Evolutionary conservation across 352 stramenopile genomes (phyloP).

Genomic region (Phytophthora sansomeana): DNA sequence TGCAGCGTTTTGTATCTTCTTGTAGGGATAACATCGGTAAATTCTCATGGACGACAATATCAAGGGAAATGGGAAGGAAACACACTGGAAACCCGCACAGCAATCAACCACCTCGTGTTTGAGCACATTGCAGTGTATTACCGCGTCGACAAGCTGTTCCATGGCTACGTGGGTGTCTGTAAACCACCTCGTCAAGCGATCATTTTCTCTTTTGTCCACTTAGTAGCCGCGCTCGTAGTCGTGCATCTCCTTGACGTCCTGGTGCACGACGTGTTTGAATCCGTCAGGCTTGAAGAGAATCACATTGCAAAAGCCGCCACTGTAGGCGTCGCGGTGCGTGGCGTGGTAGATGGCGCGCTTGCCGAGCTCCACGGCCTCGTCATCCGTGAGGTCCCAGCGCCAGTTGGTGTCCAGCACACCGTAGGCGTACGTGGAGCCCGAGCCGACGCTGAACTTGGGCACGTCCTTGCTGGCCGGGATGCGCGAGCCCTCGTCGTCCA

Average conservation of each 20-base stretch:
- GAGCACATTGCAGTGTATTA: slow-evolving; percentile 18
- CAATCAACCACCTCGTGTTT: neutral
- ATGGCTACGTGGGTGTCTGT: neutral
- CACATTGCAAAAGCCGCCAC: slow-evolving; percentile 96
- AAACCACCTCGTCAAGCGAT: neutral
- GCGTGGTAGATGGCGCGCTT: slow-evolving; percentile 99
- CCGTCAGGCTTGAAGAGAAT: slow-evolving; percentile 98
- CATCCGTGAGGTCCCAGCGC: slow-evolving; percentile 96
- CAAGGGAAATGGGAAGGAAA: slow-evolving; percentile 15
- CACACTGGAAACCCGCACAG: slow-evolving; percentile 1
- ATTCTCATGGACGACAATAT: slow-evolving; percentile 12
- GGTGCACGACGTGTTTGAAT: slow-evolving; percentile 96
- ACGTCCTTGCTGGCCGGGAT: slow-evolving; percentile 95
- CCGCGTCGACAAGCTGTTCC: slow-evolving; percentile 2
- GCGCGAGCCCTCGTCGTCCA: slow-evolving; percentile 99
- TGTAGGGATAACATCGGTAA: slow-evolving; percentile 14
- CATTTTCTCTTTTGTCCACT: slow-evolving; percentile 6
- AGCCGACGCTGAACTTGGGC: slow-evolving; percentile 99
- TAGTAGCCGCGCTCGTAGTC: slow-evolving; percentile 82
- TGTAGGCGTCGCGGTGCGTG: slow-evolving; percentile 99
- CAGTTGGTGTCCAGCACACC: slow-evolving; percentile 98
- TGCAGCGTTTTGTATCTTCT: slow-evolving; percentile 23
- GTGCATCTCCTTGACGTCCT: slow-evolving; percentile 99
- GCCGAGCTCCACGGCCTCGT: slow-evolving; percentile 99
- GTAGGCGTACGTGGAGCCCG: slow-evolving; percentile 99